Percentiles rank a stretch among this genome's conserved stretches.
These are phyloP conservation scores for Davidsoniella neocaledoniae DNA, from an alignment of 2,329 filamentous ascomycete species.

Conservation along the genomic window DNA sequence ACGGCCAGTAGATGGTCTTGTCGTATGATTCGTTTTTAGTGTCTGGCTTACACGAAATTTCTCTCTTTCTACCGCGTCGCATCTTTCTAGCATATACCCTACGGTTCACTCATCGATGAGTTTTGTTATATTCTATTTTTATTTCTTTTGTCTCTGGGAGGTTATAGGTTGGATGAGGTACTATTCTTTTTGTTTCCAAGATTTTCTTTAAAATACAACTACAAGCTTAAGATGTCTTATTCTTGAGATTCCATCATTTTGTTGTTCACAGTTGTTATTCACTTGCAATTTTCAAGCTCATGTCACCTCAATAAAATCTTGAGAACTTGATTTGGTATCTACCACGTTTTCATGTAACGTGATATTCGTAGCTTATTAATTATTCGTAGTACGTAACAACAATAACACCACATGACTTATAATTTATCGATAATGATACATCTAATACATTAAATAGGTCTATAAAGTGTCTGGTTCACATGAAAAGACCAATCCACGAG, in stretches of 20 bases:
- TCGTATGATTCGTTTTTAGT: constrained; percentile 1
- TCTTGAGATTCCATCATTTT: too few relatives aligned
- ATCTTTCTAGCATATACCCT: too few relatives aligned
- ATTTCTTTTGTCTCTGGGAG: not conserved
- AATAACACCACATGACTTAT: not conserved
- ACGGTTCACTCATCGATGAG: too few relatives aligned
- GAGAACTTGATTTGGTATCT: not conserved
- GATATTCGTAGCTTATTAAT: not conserved
- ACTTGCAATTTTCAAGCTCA: not conserved
- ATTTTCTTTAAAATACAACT: not conserved
- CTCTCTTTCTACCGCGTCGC: too few relatives aligned
- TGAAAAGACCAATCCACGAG: constrained; percentile 45
- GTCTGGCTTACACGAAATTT: not conserved
- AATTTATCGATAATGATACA: not conserved
- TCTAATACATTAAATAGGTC: not conserved
- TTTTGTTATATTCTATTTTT: too few relatives aligned
- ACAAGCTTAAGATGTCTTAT: too few relatives aligned
- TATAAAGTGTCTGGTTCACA: constrained; percentile 23
- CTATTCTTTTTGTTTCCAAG: not conserved
- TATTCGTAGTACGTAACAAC: not conserved
- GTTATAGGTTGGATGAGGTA: not conserved
- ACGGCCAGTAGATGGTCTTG: constrained; percentile 11
- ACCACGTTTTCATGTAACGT: not conserved
- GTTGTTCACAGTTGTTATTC: too few relatives aligned
- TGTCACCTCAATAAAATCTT: not conserved